Evolutionary conservation across 768 basidiomycete genomes (phyloP), one percentile per base, ranked within the genome.

Genomic region (Crucibulum laeve): DNA sequence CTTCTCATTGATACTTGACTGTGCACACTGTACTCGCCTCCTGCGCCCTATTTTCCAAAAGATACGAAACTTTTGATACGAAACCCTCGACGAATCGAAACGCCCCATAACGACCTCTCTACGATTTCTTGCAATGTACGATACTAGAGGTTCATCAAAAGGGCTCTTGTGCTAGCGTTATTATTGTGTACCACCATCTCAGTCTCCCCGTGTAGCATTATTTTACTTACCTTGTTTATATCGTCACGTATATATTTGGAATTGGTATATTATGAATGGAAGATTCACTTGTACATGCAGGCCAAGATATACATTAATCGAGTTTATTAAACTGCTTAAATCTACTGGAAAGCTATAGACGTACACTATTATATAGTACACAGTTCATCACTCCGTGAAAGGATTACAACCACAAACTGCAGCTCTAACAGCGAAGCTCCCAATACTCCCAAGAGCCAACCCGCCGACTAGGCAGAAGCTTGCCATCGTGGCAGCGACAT

Each of bases 391-490:
- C 15, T 57, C 46, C 5, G 50, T 65, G 54, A 89, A 88, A n/a
- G 87, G 87, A 56, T 88, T 86, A 55, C 87, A 90, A 25, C 67
- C 55, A 62, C 85, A 91, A 4, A 88, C 71, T 5, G 74, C 67
- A 5, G 72, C 77, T 51, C 82, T 71, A 7, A 94, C 88, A 2
- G 71, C 87, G 60, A 96, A 95, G 61, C 91, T 94, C 21, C 71
- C 69, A 37, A 89, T 57, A 56, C 91, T 91, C 2, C 93, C 93
- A 1, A 79, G 38, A 11, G 77, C 78, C 41, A 95, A 65, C 4
- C 91, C 91, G 4, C 78, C 82, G 1, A 88, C 83, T 3, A 91
- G 59, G 49, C 77, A 87, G 64, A 93, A 92, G 51, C 76, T 82
- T 4, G 80, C 79, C 10, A 95, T 71, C 0, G 87, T 88, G 4